Conservation (phyloP, 108 stramenopile species). For the Cyclostephanos tholiformis region DNA sequence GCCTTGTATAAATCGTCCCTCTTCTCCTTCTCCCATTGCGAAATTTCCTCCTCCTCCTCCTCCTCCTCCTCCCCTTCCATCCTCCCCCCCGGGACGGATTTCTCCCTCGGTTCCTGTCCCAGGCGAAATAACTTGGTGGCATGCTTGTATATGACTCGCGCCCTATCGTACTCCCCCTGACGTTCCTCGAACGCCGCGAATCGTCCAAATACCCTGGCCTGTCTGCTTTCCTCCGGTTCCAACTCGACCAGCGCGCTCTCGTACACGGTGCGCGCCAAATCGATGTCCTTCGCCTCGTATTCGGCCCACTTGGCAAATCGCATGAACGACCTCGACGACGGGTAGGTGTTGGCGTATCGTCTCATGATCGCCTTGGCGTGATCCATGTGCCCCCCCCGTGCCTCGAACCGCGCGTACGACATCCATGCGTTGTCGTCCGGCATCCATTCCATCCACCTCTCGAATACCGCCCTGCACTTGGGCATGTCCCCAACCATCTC, state of each 20-base stretch:
- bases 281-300: constrained; percentile 87
- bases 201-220: constrained; percentile 80
- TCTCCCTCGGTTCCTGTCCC: constrained; percentile 60
- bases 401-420: constrained; percentile 95
- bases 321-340: constrained; percentile 84
- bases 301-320: constrained; percentile 99
- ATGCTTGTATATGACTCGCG: constrained; percentile 96
- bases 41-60: constrained; percentile 52
- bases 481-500: constrained; percentile 95
- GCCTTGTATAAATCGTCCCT: constrained; percentile 92
- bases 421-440: constrained; percentile 98
- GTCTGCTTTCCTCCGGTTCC: constrained; percentile 84
- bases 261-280: constrained; percentile 91
- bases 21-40: constrained; percentile 73
- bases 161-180: constrained; percentile 97
- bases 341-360: constrained; percentile 94
- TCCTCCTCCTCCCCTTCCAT: constrained; percentile 5
- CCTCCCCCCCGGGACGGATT: constrained; percentile 6
- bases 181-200: constrained; percentile 93
- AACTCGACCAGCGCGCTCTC: constrained; percentile 94
- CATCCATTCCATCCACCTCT: constrained; percentile 99
- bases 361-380: constrained; percentile 80
- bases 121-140: constrained; percentile 84
- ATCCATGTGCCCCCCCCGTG: constrained; percentile 71
- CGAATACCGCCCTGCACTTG: constrained; percentile 94